These are phyloP conservation scores for Agrocybe chaxingu DNA, from an alignment of 768 basidiomycete genomes.

Conservation along the genomic window DNA sequence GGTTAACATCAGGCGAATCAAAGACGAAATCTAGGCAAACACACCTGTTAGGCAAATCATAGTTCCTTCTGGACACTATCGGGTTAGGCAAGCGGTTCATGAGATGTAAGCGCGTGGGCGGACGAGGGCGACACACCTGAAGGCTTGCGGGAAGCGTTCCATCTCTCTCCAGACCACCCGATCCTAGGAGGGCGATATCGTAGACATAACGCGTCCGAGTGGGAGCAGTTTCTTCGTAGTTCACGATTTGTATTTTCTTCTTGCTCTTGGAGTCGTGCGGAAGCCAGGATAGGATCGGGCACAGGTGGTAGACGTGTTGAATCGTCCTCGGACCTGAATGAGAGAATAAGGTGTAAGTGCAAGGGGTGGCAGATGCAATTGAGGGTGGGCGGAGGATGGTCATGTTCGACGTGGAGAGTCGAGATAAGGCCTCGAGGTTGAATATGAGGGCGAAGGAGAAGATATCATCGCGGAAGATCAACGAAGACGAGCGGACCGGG, in stretches of 20 bases:
- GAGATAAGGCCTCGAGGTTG: too few relatives aligned
- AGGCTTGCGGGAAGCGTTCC: conserved; percentile 26
- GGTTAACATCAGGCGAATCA: background rate
- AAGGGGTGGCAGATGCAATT: background rate
- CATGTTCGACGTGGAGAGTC: too few relatives aligned
- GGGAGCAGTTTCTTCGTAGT: conserved; percentile 26
- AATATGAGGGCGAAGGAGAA: too few relatives aligned
- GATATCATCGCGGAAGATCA: too few relatives aligned
- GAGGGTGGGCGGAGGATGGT: background rate
- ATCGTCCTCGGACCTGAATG: background rate
- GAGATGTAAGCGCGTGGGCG: background rate
- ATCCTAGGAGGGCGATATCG: conserved; percentile 18
- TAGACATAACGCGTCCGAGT: conserved; percentile 27
- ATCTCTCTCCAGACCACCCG: conserved; percentile 19
- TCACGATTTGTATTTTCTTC: conserved; percentile 10
- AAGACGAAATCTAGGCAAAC: background rate
- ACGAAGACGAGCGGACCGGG: too few relatives aligned
- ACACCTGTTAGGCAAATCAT: conserved; percentile 28
- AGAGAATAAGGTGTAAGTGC: too few relatives aligned
- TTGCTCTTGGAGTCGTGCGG: background rate
- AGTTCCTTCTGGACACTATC: conserved; percentile 29
- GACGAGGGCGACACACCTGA: conserved; percentile 18
- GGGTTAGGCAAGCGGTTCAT: conserved; percentile 9
- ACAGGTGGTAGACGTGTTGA: conserved; percentile 20
- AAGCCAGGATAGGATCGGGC: conserved; percentile 19